Percentiles rank a stretch among this genome's conserved stretches.
These are phyloP conservation scores for Puccinellia tenuiflora DNA, from an alignment of 176 grass and related monocot species.

Conservation along the genomic window DNA sequence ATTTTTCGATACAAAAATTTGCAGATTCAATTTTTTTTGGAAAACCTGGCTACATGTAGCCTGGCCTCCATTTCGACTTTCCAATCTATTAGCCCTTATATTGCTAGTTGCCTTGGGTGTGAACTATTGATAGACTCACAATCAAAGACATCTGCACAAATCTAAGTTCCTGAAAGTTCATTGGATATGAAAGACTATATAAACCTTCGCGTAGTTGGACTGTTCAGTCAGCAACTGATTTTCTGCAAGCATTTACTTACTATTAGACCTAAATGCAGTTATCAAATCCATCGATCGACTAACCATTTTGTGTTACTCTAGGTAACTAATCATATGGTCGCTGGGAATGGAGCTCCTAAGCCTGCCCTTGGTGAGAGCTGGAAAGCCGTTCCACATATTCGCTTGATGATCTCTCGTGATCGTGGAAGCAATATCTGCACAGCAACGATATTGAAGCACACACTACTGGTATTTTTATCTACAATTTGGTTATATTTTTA, in stretches of 20 bases:
- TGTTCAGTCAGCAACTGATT: neutral
- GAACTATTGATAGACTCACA: too few relatives aligned
- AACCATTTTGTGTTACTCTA: constrained; percentile 10
- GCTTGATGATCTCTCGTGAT: constrained; percentile 39
- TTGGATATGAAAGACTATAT: neutral
- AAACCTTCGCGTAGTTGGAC: neutral
- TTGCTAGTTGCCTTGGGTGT: too few relatives aligned
- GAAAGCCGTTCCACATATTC: constrained; percentile 64
- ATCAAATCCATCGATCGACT: neutral
- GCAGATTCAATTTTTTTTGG: too few relatives aligned
- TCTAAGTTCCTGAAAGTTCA: too few relatives aligned
- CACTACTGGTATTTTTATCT: constrained; percentile 39
- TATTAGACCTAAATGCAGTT: neutral
- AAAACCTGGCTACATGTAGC: too few relatives aligned
- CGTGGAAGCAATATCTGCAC: constrained; percentile 34
- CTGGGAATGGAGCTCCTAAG: constrained; percentile 53
- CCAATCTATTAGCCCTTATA: too few relatives aligned
- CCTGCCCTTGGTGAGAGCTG: constrained; percentile 62
- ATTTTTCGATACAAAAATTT: too few relatives aligned
- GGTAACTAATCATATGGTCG: constrained; percentile 59
- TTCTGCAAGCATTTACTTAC: neutral
- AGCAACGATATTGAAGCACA: constrained; percentile 58
- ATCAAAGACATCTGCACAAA: too few relatives aligned
- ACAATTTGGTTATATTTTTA: neutral
- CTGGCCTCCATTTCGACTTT: too few relatives aligned